Evolutionary conservation across 306 rosid species (phyloP).

Genomic region (Vigna angularis): DNA sequence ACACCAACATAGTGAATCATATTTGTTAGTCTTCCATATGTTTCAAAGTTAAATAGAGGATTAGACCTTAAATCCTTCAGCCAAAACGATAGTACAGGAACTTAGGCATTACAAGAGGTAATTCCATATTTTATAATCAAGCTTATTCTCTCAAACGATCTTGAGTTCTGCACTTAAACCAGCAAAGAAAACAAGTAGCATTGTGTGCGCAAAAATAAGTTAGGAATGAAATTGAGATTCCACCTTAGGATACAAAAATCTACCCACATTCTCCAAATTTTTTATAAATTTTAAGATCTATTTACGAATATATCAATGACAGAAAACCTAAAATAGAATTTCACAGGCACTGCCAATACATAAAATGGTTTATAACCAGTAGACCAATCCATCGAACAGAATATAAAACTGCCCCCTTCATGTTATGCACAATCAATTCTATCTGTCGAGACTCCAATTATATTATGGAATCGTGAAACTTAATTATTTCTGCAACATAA

Average conservation of each 20-base stretch:
- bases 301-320: conserved; percentile 10
- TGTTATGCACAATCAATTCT: conserved; percentile 20
- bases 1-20: conserved; percentile 20
- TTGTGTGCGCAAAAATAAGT: conserved; percentile 21
- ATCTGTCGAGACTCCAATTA: conserved; percentile 2
- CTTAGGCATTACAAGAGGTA: conserved; percentile 10
- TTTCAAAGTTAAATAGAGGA: conserved; percentile 20
- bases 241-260: not conserved
- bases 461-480: conserved; percentile 21
- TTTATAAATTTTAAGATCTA: conserved; percentile 5
- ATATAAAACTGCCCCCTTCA: conserved; percentile 12
- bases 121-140: conserved; percentile 10
- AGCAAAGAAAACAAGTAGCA: not conserved
- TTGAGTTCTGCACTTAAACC: not conserved
- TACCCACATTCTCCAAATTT: conserved; percentile 9
- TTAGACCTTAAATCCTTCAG: conserved; percentile 3
- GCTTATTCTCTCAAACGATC: conserved; percentile 7
- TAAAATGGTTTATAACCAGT: conserved; percentile 33
- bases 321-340: conserved; percentile 12
- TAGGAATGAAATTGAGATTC: conserved; percentile 1
- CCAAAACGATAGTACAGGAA: conserved; percentile 18
- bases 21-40: conserved; percentile 16
- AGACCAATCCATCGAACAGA: conserved; percentile 7
- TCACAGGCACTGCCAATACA: conserved; percentile 18
- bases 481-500: conserved; percentile 7